Evolutionary conservation across 2,329 filamentous ascomycete species (phyloP), one percentile per base, ranked within the genome.

Genomic region (Teratosphaeria viscida): DNA sequence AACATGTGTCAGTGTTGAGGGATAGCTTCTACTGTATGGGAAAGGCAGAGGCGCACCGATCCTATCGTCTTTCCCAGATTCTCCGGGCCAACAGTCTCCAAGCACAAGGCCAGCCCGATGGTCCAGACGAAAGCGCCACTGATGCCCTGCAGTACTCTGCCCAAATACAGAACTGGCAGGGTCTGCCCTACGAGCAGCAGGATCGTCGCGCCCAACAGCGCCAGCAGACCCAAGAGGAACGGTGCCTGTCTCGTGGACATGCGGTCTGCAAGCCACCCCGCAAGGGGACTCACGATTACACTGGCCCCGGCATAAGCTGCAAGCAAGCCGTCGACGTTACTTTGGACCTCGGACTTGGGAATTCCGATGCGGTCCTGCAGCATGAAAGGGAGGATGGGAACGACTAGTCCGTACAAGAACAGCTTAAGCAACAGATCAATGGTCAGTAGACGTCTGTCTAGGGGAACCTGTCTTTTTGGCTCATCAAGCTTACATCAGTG

Each of bases 21-120:
- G 7, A 7, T 5, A 32, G 7, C 29, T 32, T 5, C 2, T 32
- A 2, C 29, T 32, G 29, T 32, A 32, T 32, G 29, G 29, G 7
- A 35, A 5, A n/a, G 27, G 34, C 35, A n/a, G 12, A 49, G 32
- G 59, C 73, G 68, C 64, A 81, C 77, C 54, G 80, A 79, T 14
- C 84, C 84, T 66, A 87, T 81, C 1, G 81, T 81, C 67, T 84
- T 84, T 2, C 84, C 85, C 43, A 87, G 68, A 54, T 83, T 81
- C 56, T 81, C 74, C 2, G 74, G 76, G 0, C 79, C 76, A 6
- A 86, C 82, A 0, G 83, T 83, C 66, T 86, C 84, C 5, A 83
- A 72, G 47, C 83, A 76, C 61, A 86, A 74, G 1, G 83, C 81
- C 11, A 85, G 71, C 0, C 83, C 81, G 10, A 83, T 79, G 0